Conservation (phyloP, 257 asterid genomes). For the Fraxinus quadrangulata region DNA sequence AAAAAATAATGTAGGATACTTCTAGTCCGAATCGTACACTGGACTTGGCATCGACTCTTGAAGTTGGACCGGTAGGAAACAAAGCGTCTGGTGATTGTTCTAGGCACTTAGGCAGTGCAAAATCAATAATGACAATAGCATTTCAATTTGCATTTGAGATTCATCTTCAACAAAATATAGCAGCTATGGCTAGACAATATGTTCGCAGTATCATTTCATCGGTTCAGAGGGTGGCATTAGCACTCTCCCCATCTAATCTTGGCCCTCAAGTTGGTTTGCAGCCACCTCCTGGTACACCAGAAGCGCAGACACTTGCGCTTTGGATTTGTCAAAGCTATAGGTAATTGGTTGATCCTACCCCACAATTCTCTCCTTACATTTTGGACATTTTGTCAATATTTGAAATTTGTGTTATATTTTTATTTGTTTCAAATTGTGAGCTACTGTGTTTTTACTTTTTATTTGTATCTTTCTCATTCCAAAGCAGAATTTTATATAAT, state of each 20-base stretch:
- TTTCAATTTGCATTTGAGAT: slow-evolving; percentile 89
- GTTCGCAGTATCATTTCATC: slow-evolving; percentile 87
- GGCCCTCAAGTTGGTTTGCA: slow-evolving; percentile 51
- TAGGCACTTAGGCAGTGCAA: slow-evolving; percentile 43
- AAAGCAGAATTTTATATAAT: not conserved
- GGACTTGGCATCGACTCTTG: slow-evolving; percentile 94
- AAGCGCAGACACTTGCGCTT: slow-evolving; percentile 75
- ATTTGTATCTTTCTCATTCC: not conserved
- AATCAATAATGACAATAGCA: slow-evolving; percentile 95
- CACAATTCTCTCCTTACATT: not conserved
- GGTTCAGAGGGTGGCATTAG: slow-evolving; percentile 90
- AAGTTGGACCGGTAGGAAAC: slow-evolving; percentile 63
- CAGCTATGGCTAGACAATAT: slow-evolving; percentile 96
- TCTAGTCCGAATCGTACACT: slow-evolving; percentile 83
- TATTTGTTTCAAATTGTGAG: not conserved
- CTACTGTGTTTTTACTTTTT: not conserved
- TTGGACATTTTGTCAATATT: not conserved
- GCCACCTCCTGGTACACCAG: slow-evolving; percentile 82
- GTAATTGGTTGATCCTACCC: slow-evolving; percentile 24
- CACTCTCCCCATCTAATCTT: slow-evolving; percentile 76
- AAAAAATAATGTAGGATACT: slow-evolving; percentile 50
- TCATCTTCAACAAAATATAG: slow-evolving; percentile 80
- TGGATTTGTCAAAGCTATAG: slow-evolving; percentile 98
- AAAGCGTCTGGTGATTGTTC: slow-evolving; percentile 45
- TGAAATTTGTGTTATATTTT: not conserved